These are phyloP conservation scores for Melaleuca alternifolia DNA, from an alignment of 345 rosid genomes.

Conservation along the genomic window DNA sequence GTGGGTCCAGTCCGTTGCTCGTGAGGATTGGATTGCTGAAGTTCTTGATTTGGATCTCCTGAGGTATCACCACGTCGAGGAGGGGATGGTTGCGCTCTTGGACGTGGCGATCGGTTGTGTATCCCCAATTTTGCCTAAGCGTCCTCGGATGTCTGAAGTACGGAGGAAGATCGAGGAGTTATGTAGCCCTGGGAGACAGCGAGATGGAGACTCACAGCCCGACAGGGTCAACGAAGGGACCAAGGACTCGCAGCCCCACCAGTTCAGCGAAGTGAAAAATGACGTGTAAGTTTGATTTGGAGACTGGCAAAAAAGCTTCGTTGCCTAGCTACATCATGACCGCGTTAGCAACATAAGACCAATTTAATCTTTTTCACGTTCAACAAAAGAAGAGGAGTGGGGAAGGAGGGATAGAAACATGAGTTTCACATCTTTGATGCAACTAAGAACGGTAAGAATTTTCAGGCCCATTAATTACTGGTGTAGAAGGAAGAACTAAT, in stretches of 20 bases:
- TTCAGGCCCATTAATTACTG: neutral
- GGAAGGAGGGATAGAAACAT: neutral
- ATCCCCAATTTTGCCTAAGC: neutral
- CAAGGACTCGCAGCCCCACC: too few species aligned
- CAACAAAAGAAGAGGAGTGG: neutral
- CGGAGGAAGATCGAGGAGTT: neutral
- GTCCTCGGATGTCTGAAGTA: neutral
- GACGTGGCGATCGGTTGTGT: conserved; percentile 61
- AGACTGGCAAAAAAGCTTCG: neutral
- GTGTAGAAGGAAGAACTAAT: neutral
- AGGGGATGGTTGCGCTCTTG: neutral
- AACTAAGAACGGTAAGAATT: neutral
- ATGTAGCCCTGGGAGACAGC: too few species aligned
- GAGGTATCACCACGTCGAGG: conserved; percentile 60
- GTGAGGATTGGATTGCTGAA: conserved; percentile 89
- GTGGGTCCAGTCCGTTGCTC: conserved; percentile 86
- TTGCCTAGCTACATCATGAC: neutral
- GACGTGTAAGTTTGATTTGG: neutral
- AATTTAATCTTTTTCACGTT: neutral
- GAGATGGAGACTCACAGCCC: too few species aligned
- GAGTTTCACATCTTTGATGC: neutral
- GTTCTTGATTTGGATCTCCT: conserved; percentile 74
- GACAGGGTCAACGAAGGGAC: too few species aligned
- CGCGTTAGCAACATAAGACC: neutral
- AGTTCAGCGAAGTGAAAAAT: neutral